phyloP scores from a whole-genome alignment of 768 basidiomycete genomes.

The Ephemerocybe angulata region DNA sequence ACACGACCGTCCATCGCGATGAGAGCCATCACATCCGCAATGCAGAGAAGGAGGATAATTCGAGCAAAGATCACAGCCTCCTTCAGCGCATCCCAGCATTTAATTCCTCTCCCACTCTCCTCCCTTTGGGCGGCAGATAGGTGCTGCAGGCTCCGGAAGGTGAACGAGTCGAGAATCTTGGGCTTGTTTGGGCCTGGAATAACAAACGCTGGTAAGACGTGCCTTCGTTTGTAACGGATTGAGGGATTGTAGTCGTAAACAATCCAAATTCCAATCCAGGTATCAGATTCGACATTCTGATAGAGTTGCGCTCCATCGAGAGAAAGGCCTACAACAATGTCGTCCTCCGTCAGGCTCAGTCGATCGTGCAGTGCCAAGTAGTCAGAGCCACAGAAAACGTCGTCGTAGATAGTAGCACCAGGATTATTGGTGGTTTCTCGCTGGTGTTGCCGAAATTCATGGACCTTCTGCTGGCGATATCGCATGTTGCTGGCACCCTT shows the following conservation, averaged over 20 bases:
- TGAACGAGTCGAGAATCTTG: constrained; percentile 22
- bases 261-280: constrained; percentile 42
- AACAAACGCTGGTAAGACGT: constrained; percentile 23
- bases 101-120: constrained; percentile 1
- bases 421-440: neutral
- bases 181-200: constrained; percentile 30
- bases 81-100: constrained; percentile 8
- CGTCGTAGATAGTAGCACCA: constrained; percentile 24
- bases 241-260: constrained; percentile 27
- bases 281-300: constrained; percentile 37
- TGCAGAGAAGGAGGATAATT: constrained; percentile 4
- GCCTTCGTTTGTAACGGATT: constrained; percentile 20
- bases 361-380: constrained; percentile 20
- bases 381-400: constrained; percentile 28
- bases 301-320: constrained; percentile 44
- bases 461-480: constrained; percentile 21
- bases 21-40: constrained; percentile 12
- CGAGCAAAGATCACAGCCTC: neutral
- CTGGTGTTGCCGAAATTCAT: constrained; percentile 19
- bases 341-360: constrained; percentile 23
- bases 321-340: constrained; percentile 33
- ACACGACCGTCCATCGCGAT: constrained; percentile 12
- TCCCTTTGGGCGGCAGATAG: constrained; percentile 15
- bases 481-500: constrained; percentile 24
- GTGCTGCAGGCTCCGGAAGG: constrained; percentile 17